These are phyloP conservation scores for Kodamaea fungicola DNA, from an alignment of 1,139 yeast species.

Conservation along the genomic window DNA sequence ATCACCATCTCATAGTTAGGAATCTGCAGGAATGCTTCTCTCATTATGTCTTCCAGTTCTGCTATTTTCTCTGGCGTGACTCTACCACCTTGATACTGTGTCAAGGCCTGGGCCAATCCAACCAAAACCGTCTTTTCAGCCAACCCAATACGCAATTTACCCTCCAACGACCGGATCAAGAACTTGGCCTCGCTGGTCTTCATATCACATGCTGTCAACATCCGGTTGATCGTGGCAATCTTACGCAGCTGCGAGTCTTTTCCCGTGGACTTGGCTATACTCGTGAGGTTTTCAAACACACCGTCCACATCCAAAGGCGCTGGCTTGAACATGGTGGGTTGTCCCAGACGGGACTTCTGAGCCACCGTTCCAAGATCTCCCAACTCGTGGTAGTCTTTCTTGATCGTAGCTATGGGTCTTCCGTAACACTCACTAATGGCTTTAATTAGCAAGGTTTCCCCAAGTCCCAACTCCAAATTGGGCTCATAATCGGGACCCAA, in stretches of 20 bases:
- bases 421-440: conserved; percentile 93
- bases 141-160: conserved; percentile 86
- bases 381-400: conserved; percentile 65
- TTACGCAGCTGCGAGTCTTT: conserved; percentile 77
- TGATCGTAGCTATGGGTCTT: conserved; percentile 65
- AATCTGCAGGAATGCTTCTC: conserved; percentile 85
- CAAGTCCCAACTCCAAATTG: conserved; percentile 87
- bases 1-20: conserved; percentile 87
- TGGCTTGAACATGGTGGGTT: conserved; percentile 92
- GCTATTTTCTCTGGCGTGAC: conserved; percentile 40
- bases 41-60: conserved; percentile 71
- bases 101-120: conserved; percentile 80
- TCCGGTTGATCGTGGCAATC: conserved; percentile 70
- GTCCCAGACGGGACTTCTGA: conserved; percentile 74
- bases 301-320: conserved; percentile 67
- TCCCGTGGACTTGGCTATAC: conserved; percentile 81
- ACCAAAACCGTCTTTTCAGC: conserved; percentile 90
- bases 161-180: conserved; percentile 84
- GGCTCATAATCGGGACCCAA: conserved; percentile 93
- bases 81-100: conserved; percentile 48
- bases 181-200: conserved; percentile 75
- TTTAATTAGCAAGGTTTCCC: conserved; percentile 82
- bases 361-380: conserved; percentile 96
- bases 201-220: conserved; percentile 86
- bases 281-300: conserved; percentile 71